Base-by-base conservation (phyloP, 1,284 basidiomycete genomes). In the Termitomyces sp. region DNA sequence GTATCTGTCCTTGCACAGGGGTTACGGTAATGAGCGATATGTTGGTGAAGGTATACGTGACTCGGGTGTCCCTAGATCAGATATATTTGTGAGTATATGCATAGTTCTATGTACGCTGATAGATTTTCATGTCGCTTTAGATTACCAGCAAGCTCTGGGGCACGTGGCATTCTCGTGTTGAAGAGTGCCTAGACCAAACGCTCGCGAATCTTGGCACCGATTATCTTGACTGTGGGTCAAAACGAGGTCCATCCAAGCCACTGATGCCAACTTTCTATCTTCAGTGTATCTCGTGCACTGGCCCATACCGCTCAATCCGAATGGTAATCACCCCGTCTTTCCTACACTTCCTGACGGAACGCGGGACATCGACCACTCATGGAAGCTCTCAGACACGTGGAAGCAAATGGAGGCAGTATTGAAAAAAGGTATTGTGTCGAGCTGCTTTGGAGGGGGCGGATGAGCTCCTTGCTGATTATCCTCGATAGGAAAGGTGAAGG, bases 11-110 rank as follows among this genome's bases (percentile, higher is more conserved):
- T n/a, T 44, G 14, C 16, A 34, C 54, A 81, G 81, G 79, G 75
- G 67, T 7, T 85, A 88, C 61, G 79, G 80, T 54, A 91, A 91
- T 63, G 89, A 96, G 69, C 83, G 86, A 63, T 85, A 91, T 64
- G 91, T 96, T 24, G 92, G 91, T 10, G 78, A 86, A 59, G 92
- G 91, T 16, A 84, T 96, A 69, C 81, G 78, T 62, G 79, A 77
- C 41, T 86, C 85, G 49, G 91, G 90, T 31, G 79, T 94, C 19
- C 83, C 84, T 48, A 80, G 93, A 57, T 78, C 80, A 40, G 86
- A 94, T 56, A 79, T 96, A 57, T 95, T 90, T 68, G 83, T 95
- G 62, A 78, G 79, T 70, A 24, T 26, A 8, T 14, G n/a, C 26
- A 24, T 6, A 21, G 8, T 14, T 39, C 9, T 26, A 7, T 33